Conservation (phyloP, 495 filamentous ascomycete genomes). For the Trichoderma erinaceum region DNA sequence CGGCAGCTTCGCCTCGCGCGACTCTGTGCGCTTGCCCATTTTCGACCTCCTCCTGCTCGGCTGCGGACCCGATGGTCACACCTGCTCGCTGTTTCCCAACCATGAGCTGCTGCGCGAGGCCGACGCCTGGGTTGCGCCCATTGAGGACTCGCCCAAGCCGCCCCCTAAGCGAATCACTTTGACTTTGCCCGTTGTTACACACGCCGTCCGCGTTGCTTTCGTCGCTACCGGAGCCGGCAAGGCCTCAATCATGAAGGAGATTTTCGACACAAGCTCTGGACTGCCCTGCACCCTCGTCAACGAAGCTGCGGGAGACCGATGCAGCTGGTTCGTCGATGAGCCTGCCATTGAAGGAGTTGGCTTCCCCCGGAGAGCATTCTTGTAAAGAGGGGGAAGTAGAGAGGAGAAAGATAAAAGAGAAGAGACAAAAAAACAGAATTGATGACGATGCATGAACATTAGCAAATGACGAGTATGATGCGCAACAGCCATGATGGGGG, state of each 20-base stretch:
- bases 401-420: neutral
- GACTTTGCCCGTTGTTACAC: slow-evolving; percentile 80
- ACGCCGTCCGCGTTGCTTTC: slow-evolving; percentile 78
- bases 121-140: slow-evolving; percentile 85
- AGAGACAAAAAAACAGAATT: neutral
- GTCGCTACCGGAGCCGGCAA: slow-evolving; percentile 85
- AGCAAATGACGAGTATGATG: slow-evolving; percentile 1
- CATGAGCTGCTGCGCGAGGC: slow-evolving; percentile 82
- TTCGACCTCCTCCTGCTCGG: slow-evolving; percentile 92
- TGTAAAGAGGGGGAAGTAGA: slow-evolving; percentile 20
- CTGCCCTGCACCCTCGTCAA: slow-evolving; percentile 88
- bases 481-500: neutral
- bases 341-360: slow-evolving; percentile 75
- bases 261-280: slow-evolving; percentile 73
- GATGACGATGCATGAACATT: slow-evolving; percentile 7
- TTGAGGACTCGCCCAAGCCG: slow-evolving; percentile 90
- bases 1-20: slow-evolving; percentile 70
- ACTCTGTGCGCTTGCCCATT: slow-evolving; percentile 83
- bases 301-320: slow-evolving; percentile 69
- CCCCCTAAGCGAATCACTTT: slow-evolving; percentile 86
- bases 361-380: slow-evolving; percentile 60
- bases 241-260: slow-evolving; percentile 84
- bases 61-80: slow-evolving; percentile 93
- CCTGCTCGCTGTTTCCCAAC: slow-evolving; percentile 90
- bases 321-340: slow-evolving; percentile 90